Evolutionary conservation across 306 rosid species (phyloP).

Genomic region (Astragalus glycyphyllos): DNA sequence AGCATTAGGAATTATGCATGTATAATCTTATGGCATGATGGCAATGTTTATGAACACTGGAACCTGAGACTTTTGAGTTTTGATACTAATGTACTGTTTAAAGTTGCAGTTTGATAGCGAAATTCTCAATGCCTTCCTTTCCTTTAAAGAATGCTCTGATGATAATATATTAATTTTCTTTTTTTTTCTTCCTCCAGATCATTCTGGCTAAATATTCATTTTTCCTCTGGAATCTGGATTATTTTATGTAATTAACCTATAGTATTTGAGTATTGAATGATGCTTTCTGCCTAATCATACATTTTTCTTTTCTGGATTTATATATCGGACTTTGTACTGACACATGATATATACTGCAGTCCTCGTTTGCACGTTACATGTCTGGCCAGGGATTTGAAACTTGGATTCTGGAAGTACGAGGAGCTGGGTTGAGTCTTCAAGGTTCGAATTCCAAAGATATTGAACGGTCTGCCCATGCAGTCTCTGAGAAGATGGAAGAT

Average conservation of each 20-base stretch:
- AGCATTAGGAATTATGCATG: conserved; percentile 17
- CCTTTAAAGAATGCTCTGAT: conserved; percentile 36
- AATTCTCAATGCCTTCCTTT: conserved; percentile 8
- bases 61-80: conserved; percentile 12
- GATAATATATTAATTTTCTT: conserved; percentile 17
- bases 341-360: conserved; percentile 61
- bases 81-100: conserved; percentile 9
- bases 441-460: conserved; percentile 60
- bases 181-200: conserved; percentile 16
- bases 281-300: conserved; percentile 23
- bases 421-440: conserved; percentile 89
- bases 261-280: conserved; percentile 14
- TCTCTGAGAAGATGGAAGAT: conserved; percentile 80
- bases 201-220: conserved; percentile 20
- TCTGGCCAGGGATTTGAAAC: conserved; percentile 93
- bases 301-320: conserved; percentile 29
- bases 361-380: conserved; percentile 96
- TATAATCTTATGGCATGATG: conserved; percentile 30
- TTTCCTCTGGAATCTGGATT: neutral
- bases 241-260: conserved; percentile 6
- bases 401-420: conserved; percentile 97
- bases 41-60: conserved; percentile 7
- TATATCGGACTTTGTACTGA: conserved; percentile 40
- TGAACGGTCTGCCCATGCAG: conserved; percentile 62
- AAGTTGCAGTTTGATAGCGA: conserved; percentile 29